Base-by-base conservation (phyloP, 2,329 filamentous ascomycete genomes). In the Tolypocladium guangdongense region DNA sequence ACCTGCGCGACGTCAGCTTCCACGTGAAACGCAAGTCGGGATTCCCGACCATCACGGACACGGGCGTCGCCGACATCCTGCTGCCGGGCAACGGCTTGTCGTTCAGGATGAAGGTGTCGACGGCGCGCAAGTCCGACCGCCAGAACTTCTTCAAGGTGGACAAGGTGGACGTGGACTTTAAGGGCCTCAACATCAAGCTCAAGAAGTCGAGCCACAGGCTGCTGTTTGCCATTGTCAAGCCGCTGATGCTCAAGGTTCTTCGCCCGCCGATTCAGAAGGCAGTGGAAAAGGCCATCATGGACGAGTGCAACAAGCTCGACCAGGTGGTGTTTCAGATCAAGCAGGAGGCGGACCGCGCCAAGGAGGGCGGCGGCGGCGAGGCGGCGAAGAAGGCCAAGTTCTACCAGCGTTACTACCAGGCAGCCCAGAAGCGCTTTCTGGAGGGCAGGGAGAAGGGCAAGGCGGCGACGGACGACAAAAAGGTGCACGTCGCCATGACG, bases 161-260 rank as follows among this genome's bases (percentile, higher is more conserved):
- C 65, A 91, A 87, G 69, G 87, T 96, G 3, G 78, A 87, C 41
- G 88, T 95, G 22, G 84, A 89, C 62, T 82, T 96, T 60, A 87
- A 88, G 72, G 69, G 91, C 64, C 78, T 96, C 54, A 81, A 87
- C 61, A 84, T 99, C 74, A 96, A 95, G 75, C 71, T 99, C 59
- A 90, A 91, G 78, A 83, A 96, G 77, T 96, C 91, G 51, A 95
- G 86, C 69, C 91, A 97, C 80, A 99, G 96, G 81, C 65, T 93
- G 14, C 78, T 97, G 24, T 96, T 97, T 70, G 76, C 75, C 52
- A 67, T 96, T 38, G 86, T 92, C 77, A 96, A 96, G 78, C 89
- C 91, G 5, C 67, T 97, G 30, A 78, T 95, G 59, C 79, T 96
- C 66, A 90, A 86, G 72, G 82, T 90, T 32, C 81, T 99, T 62